Conservation (phyloP, 257 asterid genomes). For the Penstemon davidsonii region DNA sequence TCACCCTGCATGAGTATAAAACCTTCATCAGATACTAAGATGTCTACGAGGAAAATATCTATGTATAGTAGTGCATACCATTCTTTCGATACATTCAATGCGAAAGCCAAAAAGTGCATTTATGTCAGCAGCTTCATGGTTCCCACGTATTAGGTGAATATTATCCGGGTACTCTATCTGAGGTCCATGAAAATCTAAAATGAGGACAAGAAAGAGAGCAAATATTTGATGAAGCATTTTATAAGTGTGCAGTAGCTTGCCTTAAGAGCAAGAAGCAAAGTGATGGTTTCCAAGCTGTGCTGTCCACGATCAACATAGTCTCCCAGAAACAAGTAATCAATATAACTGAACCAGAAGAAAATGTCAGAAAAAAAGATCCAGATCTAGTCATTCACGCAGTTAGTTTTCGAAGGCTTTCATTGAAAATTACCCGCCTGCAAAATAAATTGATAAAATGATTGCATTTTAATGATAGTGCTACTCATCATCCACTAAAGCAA, state of each 20-base stretch:
- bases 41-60: background rate
- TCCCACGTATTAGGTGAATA: constrained; percentile 96
- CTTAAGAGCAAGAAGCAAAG: constrained; percentile 95
- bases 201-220: constrained; percentile 9
- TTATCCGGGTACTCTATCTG: constrained; percentile 97
- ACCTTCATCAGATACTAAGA: constrained; percentile 32
- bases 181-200: constrained; percentile 28
- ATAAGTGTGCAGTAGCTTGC: constrained; percentile 41
- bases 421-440: background rate
- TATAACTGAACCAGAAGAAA: constrained; percentile 66
- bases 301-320: constrained; percentile 99
- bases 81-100: constrained; percentile 97
- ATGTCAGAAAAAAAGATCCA: constrained; percentile 15
- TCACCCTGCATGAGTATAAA: constrained; percentile 71
- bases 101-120: constrained; percentile 99
- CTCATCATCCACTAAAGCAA: background rate
- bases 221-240: background rate
- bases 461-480: background rate
- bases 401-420: background rate
- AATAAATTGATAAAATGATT: background rate
- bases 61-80: constrained; percentile 54
- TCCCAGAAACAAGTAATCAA: constrained; percentile 95
- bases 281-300: constrained; percentile 99
- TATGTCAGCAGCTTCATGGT: constrained; percentile 99
- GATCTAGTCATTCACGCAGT: constrained; percentile 10